Percentiles rank a stretch among this genome's conserved stretches.
phyloP scores from a whole-genome alignment of 2,329 filamentous ascomycete genomes.

The Epichloe glyceriae region DNA sequence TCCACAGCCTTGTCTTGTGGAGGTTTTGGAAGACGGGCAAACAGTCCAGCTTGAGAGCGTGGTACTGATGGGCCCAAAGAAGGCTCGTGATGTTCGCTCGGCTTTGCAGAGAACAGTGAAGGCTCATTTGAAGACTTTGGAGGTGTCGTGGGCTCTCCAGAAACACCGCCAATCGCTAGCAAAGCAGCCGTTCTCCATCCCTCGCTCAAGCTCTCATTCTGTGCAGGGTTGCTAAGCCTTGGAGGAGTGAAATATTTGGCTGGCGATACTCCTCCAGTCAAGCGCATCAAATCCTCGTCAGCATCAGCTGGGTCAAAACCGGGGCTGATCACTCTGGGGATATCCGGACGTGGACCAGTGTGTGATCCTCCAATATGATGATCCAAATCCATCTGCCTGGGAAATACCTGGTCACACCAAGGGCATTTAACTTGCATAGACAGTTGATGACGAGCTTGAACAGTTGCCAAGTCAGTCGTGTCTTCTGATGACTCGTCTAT shows the following conservation, averaged over 20 bases:
- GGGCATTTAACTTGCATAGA: neutral
- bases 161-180: neutral
- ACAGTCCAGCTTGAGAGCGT: neutral
- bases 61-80: neutral
- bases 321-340: neutral
- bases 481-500: constrained; percentile 4
- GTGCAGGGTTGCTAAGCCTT: neutral
- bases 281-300: neutral
- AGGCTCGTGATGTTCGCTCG: constrained; percentile 1
- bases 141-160: neutral
- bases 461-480: too few relatives aligned
- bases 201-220: neutral
- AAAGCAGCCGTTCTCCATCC: neutral
- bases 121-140: neutral
- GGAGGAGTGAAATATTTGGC: neutral
- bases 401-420: neutral
- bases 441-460: neutral
- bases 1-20: neutral
- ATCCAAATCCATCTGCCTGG: neutral
- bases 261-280: neutral
- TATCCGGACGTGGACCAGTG: neutral
- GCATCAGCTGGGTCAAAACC: neutral
- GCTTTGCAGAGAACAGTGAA: neutral
- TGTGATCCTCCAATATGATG: neutral
- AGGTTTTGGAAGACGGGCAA: neutral